phyloP scores from a whole-genome alignment of 2,329 filamentous ascomycete species.

The Aspergillus unguis region DNA sequence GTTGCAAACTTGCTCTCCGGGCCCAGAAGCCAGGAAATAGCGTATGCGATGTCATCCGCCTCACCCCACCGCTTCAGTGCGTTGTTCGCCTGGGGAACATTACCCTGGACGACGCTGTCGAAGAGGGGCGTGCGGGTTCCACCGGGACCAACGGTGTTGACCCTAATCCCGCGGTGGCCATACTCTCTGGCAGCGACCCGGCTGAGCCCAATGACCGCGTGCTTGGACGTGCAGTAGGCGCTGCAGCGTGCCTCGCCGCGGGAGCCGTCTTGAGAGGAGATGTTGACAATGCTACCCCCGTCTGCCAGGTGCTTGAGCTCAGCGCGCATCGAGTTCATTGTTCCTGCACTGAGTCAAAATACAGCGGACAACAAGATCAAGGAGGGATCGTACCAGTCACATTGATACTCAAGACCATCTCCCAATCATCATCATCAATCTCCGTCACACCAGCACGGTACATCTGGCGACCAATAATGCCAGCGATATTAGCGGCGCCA shows the following conservation, averaged over 20 bases:
- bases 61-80: not conserved
- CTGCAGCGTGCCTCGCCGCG: not conserved
- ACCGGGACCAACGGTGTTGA: slow-evolving; percentile 7
- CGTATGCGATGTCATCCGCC: not conserved
- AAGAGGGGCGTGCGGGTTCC: not conserved
- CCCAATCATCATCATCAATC: not conserved
- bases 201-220: slow-evolving; percentile 1
- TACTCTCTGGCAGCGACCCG: slow-evolving; percentile 3
- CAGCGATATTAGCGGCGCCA: not conserved
- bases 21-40: not conserved
- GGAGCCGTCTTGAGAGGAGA: not conserved
- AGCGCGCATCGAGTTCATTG: not conserved
- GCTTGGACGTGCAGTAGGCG: slow-evolving; percentile 2
- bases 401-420: not conserved
- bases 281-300: slow-evolving; percentile 6
- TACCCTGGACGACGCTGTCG: not conserved
- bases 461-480: not conserved
- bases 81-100: too few species aligned
- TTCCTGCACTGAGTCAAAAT: too few species aligned
- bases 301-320: not conserved
- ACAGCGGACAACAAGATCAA: too few species aligned
- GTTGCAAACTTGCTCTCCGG: not conserved
- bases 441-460: not conserved
- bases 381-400: not conserved
- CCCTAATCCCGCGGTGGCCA: not conserved